Percentiles rank a stretch among this genome's conserved stretches.
These are phyloP conservation scores for Penicillium angulare DNA, from an alignment of 495 filamentous ascomycete species.

Conservation along the genomic window DNA sequence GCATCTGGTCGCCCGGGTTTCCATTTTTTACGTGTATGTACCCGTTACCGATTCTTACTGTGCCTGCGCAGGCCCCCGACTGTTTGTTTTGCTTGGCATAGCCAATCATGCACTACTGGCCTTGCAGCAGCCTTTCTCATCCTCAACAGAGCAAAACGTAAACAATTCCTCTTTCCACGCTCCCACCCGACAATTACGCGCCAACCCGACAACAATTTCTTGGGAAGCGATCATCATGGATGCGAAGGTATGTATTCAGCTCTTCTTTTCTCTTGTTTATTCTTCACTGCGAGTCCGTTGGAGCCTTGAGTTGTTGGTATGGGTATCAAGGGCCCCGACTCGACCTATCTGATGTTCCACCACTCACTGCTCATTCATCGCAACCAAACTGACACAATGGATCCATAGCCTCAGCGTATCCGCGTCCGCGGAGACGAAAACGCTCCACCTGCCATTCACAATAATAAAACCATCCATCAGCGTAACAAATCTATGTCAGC, in stretches of 20 bases:
- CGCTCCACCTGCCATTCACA: slow-evolving; percentile 42
- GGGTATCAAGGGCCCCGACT: neutral
- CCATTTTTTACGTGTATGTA: neutral
- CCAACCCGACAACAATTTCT: neutral
- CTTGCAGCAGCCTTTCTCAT: slow-evolving; percentile 7
- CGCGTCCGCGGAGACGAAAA: slow-evolving; percentile 71
- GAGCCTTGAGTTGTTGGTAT: neutral
- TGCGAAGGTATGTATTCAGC: slow-evolving; percentile 38
- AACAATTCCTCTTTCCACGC: slow-evolving; percentile 25
- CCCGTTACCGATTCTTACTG: slow-evolving; percentile 1
- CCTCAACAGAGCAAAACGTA: slow-evolving; percentile 33
- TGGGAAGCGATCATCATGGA: slow-evolving; percentile 30
- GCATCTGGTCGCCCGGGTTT: neutral
- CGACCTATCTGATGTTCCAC: no score
- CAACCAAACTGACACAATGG: neutral
- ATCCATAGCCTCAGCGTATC: slow-evolving; percentile 10
- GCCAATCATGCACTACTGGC: slow-evolving; percentile 17
- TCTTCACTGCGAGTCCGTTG: neutral
- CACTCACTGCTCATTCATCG: neutral
- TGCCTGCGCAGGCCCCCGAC: neutral
- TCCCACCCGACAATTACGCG: slow-evolving; percentile 3
- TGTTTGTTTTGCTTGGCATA: slow-evolving; percentile 27
- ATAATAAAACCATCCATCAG: slow-evolving; percentile 66
- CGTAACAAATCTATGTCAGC: slow-evolving; percentile 79
- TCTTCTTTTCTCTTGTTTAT: slow-evolving; percentile 1